Percentiles rank a stretch among this genome's conserved stretches.
phyloP scores from a whole-genome alignment of 1,284 basidiomycete species.

The Ustilago sp. region DNA sequence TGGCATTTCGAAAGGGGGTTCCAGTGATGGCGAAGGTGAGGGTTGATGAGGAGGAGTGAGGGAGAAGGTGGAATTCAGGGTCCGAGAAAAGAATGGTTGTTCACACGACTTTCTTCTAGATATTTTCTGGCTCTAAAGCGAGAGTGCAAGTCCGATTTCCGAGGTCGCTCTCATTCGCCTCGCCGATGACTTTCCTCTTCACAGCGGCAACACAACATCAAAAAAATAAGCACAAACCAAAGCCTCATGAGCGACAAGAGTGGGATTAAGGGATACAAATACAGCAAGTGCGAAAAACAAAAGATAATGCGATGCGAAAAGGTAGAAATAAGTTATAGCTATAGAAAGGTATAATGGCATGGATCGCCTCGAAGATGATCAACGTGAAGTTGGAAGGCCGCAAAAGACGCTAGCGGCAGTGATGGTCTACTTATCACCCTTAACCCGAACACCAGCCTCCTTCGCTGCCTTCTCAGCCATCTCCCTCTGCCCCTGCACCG shows the following conservation, averaged over 20 bases:
- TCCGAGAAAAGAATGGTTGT: neutral
- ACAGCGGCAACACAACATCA: neutral
- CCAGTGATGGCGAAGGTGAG: neutral
- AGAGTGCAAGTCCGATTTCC: constrained; percentile 16
- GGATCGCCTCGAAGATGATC: neutral
- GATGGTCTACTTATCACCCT: constrained; percentile 24
- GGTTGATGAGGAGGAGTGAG: neutral
- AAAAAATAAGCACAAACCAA: neutral
- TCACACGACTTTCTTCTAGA: constrained; percentile 14
- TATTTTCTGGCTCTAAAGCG: constrained; percentile 7
- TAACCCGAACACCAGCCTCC: constrained; percentile 42
- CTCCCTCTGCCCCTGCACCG: constrained; percentile 23
- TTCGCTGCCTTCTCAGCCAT: constrained; percentile 48
- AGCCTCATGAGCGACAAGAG: neutral
- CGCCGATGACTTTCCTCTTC: neutral
- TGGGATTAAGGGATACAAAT: constrained; percentile 19
- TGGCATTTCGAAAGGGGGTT: neutral
- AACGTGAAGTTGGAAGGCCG: neutral
- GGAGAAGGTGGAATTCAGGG: neutral
- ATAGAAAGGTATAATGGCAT: constrained; percentile 9
- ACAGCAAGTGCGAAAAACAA: constrained; percentile 16
- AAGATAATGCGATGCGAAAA: constrained; percentile 28
- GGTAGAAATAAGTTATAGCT: neutral
- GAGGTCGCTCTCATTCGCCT: neutral
- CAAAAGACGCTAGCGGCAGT: neutral